Evolutionary conservation across 768 basidiomycete genomes (phyloP).

Genomic region (Rhodotorula babjevae): DNA sequence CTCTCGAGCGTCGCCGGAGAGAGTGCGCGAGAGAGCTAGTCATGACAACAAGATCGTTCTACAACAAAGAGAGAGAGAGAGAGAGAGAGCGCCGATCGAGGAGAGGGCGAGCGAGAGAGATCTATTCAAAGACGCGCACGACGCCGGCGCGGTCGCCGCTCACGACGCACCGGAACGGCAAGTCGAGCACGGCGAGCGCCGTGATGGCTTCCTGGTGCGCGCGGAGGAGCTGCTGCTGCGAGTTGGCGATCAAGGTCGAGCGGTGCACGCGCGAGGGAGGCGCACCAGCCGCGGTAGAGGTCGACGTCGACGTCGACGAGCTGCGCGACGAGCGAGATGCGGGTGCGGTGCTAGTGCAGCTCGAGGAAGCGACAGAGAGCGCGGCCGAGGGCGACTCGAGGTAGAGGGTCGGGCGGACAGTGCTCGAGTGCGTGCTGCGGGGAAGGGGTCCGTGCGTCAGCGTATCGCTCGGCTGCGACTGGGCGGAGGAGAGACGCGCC

Average conservation of each 20-base stretch:
- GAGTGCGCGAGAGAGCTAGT: too few species aligned
- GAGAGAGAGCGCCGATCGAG: not conserved
- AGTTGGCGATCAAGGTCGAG: slow-evolving; percentile 69
- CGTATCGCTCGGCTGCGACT: not conserved
- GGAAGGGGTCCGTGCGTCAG: not conserved
- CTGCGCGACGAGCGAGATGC: slow-evolving; percentile 45
- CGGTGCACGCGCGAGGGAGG: slow-evolving; percentile 59
- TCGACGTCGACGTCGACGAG: not conserved
- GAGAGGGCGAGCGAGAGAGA: not conserved
- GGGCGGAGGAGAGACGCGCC: slow-evolving; percentile 49
- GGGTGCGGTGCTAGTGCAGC: too few species aligned
- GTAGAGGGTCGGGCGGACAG: slow-evolving; percentile 47
- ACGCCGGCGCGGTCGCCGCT: slow-evolving; percentile 84
- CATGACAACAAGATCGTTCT: not conserved
- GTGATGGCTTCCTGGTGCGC: slow-evolving; percentile 88
- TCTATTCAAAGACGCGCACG: slow-evolving; percentile 68
- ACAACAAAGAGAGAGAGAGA: not conserved
- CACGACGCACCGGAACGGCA: slow-evolving; percentile 89
- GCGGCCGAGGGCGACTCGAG: slow-evolving; percentile 49
- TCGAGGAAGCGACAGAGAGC: too few species aligned
- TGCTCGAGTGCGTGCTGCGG: slow-evolving; percentile 43
- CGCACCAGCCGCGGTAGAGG: not conserved
- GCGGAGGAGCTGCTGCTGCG: slow-evolving; percentile 76
- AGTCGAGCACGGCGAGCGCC: slow-evolving; percentile 76
- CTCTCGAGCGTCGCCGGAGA: not conserved